Conservation (phyloP, 1,139 yeast species). For the Candida frijolesensis region DNA sequence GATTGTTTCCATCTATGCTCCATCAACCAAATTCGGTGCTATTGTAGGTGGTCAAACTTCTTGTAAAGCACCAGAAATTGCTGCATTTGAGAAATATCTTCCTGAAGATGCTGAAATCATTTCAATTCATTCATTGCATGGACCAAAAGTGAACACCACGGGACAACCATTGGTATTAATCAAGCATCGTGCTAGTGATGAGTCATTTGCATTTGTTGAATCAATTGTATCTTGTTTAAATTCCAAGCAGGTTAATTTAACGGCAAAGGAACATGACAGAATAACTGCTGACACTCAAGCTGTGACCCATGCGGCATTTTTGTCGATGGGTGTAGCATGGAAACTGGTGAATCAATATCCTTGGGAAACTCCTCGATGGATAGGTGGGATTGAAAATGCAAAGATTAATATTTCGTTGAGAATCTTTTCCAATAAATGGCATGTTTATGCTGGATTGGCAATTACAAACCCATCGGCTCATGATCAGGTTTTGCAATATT, state of each 20-base stretch:
- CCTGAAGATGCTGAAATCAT: constrained; percentile 83
- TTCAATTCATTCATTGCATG: constrained; percentile 90
- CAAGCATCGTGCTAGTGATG: constrained; percentile 66
- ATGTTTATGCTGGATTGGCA: constrained; percentile 96
- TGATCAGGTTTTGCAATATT: constrained; percentile 85
- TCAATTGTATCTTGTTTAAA: constrained; percentile 68
- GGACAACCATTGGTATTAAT: constrained; percentile 94
- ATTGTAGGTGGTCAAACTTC: constrained; percentile 98
- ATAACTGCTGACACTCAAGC: constrained; percentile 99
- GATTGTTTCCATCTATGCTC: constrained; percentile 77
- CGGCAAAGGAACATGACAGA: constrained; percentile 85
- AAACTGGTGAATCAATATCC: constrained; percentile 80
- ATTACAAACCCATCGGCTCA: constrained; percentile 96
- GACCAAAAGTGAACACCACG: constrained; percentile 83
- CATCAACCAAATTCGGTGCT: constrained; percentile 83
- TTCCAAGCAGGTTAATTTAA: constrained; percentile 75
- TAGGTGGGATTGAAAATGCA: constrained; percentile 94
- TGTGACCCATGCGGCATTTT: constrained; percentile 95
- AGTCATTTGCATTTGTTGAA: constrained; percentile 62
- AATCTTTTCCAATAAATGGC: constrained; percentile 94
- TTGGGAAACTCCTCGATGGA: constrained; percentile 86
- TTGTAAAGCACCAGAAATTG: constrained; percentile 88
- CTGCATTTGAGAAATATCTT: constrained; percentile 74
- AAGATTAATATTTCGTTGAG: constrained; percentile 90
- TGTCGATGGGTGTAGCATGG: constrained; percentile 98